A percentile compares a stretch with the other conserved stretches of the same genome.
phyloP scores from a whole-genome alignment of 2,329 filamentous ascomycete genomes.

The Sporothrix mexicana region DNA sequence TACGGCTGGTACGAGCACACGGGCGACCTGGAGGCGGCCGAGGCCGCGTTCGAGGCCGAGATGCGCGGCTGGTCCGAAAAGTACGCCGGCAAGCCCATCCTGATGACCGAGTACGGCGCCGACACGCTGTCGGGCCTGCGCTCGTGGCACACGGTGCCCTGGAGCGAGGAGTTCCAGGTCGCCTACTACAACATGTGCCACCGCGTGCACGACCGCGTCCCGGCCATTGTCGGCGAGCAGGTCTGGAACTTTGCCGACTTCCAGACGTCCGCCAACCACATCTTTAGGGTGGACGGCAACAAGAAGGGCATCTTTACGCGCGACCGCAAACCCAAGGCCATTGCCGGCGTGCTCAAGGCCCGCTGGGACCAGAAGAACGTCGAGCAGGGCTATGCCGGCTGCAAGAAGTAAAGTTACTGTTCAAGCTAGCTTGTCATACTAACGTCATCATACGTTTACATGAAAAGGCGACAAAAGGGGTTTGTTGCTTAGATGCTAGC shows the following conservation, averaged over 20 bases:
- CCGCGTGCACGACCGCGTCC: conserved; percentile 9
- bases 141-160: neutral
- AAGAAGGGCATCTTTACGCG: conserved; percentile 16
- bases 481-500: no score
- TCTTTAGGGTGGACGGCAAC: conserved; percentile 14
- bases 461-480: no score
- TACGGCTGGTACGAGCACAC: conserved; percentile 17
- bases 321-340: conserved; percentile 20
- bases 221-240: conserved; percentile 12
- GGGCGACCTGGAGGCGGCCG: neutral
- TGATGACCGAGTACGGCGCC: conserved; percentile 14
- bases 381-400: neutral
- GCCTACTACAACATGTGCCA: conserved; percentile 20
- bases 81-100: conserved; percentile 4
- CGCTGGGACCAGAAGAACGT: neutral
- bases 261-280: conserved; percentile 10
- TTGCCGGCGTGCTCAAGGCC: neutral
- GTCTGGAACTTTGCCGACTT: conserved; percentile 21
- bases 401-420: neutral
- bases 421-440: no score
- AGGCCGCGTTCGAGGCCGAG: conserved; percentile 4
- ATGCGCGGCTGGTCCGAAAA: neutral
- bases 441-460: no score
- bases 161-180: conserved; percentile 18
- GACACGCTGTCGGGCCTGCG: conserved; percentile 9